A percentile compares a stretch with the other conserved stretches of the same genome.
These are phyloP conservation scores for Sugiyamaella smithiae DNA, from an alignment of 805 yeast genomes.

Conservation along the genomic window DNA sequence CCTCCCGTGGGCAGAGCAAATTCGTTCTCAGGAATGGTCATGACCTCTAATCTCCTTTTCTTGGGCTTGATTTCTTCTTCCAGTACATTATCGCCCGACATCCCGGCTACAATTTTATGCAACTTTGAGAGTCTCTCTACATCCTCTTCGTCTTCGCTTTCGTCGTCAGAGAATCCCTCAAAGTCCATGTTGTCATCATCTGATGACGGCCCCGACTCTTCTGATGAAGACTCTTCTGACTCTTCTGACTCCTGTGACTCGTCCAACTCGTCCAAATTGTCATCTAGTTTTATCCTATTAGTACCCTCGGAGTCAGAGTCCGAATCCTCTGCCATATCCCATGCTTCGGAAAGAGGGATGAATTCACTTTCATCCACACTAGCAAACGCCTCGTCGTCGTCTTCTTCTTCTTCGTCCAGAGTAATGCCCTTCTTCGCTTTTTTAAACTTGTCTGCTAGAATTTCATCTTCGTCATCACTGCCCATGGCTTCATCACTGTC, in stretches of 20 bases:
- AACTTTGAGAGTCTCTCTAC: conserved; percentile 43
- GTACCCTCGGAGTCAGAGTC: conserved; percentile 16
- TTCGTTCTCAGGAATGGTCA: conserved; percentile 64
- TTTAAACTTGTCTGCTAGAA: conserved; percentile 38
- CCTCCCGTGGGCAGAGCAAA: conserved; percentile 60
- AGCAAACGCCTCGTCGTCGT: conserved; percentile 61
- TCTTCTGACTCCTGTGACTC: conserved; percentile 3
- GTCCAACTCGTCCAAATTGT: conserved; percentile 19
- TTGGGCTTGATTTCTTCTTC: conserved; percentile 31
- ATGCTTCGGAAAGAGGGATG: conserved; percentile 76
- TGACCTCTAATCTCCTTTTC: conserved; percentile 50
- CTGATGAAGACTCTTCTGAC: conserved; percentile 12
- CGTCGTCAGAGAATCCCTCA: conserved; percentile 36
- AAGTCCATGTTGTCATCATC: conserved; percentile 21
- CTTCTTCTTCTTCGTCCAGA: conserved; percentile 47
- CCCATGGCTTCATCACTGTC: conserved; percentile 90
- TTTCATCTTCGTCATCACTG: conserved; percentile 60
- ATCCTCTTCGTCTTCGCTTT: conserved; percentile 52
- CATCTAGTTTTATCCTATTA: neutral
- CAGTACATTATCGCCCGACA: conserved; percentile 12
- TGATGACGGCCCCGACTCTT: conserved; percentile 17
- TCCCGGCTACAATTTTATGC: conserved; percentile 34
- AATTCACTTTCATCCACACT: conserved; percentile 76
- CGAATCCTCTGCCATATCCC: conserved; percentile 70
- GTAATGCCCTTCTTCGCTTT: conserved; percentile 35